Conservation (phyloP, 441 rosid genomes). For the Syzygium malaccense region DNA sequence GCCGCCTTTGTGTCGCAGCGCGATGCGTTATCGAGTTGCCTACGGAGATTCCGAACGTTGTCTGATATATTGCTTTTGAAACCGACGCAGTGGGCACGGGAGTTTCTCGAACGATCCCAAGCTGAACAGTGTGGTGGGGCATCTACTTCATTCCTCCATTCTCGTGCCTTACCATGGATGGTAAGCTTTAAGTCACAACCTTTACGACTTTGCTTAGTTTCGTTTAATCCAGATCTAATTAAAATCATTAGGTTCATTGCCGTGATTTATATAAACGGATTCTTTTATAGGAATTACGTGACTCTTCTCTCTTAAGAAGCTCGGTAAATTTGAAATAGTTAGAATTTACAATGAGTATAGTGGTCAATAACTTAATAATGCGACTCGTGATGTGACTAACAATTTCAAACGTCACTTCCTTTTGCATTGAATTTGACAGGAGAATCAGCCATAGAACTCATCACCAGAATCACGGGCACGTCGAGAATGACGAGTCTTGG, state of each 20-base stretch:
- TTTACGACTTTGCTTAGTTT: background rate
- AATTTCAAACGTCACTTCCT: background rate
- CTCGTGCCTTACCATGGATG: constrained; percentile 98
- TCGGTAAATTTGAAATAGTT: background rate
- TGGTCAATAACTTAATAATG: background rate
- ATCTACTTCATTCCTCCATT: constrained; percentile 72
- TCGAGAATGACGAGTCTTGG: constrained; percentile 8
- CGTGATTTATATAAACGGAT: no score
- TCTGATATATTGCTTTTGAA: background rate
- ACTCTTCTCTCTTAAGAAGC: background rate
- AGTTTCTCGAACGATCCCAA: constrained; percentile 69
- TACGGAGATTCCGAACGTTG: background rate
- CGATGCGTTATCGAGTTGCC: background rate
- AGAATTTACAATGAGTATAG: background rate
- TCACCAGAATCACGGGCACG: constrained; percentile 12
- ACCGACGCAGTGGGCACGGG: constrained; percentile 66
- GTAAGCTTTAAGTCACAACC: constrained; percentile 14
- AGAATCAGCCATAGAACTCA: constrained; percentile 10
- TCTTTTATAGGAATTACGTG: background rate
- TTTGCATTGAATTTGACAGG: background rate
- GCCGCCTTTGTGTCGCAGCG: background rate
- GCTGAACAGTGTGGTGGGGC: constrained; percentile 71
- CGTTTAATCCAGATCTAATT: background rate
- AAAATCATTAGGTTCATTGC: no score
- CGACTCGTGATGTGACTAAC: background rate